Conservation (phyloP, 2,329 filamentous ascomycete species). For the Scolecobasidium constrictum region DNA sequence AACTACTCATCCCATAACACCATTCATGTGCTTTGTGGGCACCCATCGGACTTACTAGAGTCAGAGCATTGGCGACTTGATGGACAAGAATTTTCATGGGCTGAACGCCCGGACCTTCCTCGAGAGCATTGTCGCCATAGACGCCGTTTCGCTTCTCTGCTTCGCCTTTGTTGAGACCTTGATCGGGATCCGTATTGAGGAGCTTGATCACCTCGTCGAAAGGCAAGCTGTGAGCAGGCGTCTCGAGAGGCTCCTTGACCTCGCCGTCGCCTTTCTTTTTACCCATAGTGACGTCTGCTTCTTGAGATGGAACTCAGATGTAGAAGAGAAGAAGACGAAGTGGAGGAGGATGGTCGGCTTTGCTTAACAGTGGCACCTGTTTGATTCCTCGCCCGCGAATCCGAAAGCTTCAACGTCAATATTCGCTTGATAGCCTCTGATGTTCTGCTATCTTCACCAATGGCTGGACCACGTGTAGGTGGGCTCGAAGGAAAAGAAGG, state of each 20-base stretch:
- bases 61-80: slow-evolving; percentile 68
- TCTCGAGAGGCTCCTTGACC: background rate
- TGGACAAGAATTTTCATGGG: slow-evolving; percentile 55
- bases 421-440: too few species aligned
- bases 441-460: too few species aligned
- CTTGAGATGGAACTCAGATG: too few species aligned
- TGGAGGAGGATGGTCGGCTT: too few species aligned
- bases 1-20: slow-evolving; percentile 6
- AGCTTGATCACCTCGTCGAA: background rate
- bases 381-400: too few species aligned
- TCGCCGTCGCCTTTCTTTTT: background rate
- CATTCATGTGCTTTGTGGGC: background rate
- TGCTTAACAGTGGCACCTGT: too few species aligned
- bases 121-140: background rate
- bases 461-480: too few species aligned
- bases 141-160: background rate
- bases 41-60: slow-evolving; percentile 38
- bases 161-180: background rate
- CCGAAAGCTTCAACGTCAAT: too few species aligned
- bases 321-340: too few species aligned
- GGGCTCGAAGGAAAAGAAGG: too few species aligned
- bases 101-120: background rate
- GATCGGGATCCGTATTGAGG: background rate
- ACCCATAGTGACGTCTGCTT: background rate
- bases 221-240: background rate